Conservation (phyloP, 2,329 filamentous ascomycete species). For the Neospermospora avenae region DNA sequence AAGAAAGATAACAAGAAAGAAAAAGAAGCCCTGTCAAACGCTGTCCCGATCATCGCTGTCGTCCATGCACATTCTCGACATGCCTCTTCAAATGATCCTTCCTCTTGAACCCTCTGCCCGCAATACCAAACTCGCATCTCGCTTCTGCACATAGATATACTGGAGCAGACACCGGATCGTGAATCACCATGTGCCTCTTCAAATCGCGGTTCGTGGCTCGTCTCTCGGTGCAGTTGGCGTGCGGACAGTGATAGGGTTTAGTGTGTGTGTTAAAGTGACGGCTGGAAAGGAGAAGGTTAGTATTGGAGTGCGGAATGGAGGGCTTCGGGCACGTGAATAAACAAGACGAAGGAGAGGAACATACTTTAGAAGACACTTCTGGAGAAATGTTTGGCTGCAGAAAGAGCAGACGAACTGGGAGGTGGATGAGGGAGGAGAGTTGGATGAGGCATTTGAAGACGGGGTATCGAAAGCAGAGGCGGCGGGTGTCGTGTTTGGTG, state of each 20-base stretch:
- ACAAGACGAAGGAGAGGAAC: neutral
- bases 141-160: neutral
- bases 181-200: neutral
- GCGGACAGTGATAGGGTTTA: neutral
- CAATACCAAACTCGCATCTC: neutral
- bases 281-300: constrained; percentile 1
- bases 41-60: neutral
- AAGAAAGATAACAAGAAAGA: neutral
- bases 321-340: too few species aligned
- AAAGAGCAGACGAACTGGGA: neutral
- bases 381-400: neutral
- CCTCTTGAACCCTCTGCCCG: neutral
- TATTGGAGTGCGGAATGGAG: too few species aligned
- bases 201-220: constrained; percentile 2
- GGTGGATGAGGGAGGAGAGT: neutral
- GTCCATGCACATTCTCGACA: constrained; percentile 4
- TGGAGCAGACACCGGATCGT: neutral
- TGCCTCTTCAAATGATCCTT: constrained; percentile 3
- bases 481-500: neutral
- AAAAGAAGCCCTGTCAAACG: neutral
- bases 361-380: constrained; percentile 1
- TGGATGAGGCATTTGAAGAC: neutral
- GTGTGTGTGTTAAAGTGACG: constrained; percentile 7
- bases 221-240: neutral
- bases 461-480: neutral